Evolutionary conservation across 352 stramenopile genomes (phyloP).

Genomic region (Pythium diclinum): DNA sequence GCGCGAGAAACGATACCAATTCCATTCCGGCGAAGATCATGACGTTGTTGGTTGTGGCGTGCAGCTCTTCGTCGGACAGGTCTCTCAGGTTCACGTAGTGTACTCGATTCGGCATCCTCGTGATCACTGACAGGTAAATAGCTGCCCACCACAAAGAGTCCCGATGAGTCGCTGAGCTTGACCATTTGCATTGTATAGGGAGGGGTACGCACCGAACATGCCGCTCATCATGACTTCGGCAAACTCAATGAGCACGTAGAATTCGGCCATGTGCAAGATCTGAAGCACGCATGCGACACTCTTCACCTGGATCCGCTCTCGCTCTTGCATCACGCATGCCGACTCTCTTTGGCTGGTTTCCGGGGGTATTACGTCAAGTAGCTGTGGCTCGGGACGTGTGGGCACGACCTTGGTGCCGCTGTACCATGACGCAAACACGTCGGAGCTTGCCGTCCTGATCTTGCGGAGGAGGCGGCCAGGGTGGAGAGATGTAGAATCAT

Average conservation of each 20-base stretch:
- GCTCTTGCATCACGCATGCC: no score
- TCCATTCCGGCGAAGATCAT: slow-evolving; percentile 1
- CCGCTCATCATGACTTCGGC: slow-evolving; percentile 22
- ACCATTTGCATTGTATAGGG: no score
- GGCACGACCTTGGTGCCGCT: not conserved
- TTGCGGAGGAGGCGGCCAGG: not conserved
- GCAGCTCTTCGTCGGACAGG: slow-evolving; percentile 5
- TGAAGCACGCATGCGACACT: slow-evolving; percentile 2
- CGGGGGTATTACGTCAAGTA: no score
- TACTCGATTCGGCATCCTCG: slow-evolving; percentile 2
- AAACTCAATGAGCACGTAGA: slow-evolving; percentile 25
- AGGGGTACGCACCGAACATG: slow-evolving; percentile 23
- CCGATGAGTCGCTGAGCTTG: no score
- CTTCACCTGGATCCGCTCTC: not conserved
- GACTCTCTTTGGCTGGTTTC: no score
- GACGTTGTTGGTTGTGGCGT: not conserved
- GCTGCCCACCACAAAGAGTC: no score
- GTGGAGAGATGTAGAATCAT: not conserved
- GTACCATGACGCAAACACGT: no score
- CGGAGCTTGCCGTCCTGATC: no score
- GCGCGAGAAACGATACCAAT: slow-evolving; percentile 1
- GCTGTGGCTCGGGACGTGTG: no score
- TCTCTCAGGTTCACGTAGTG: slow-evolving; percentile 10
- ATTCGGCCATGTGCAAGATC: slow-evolving; percentile 19
- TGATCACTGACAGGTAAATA: not conserved